Conservation (phyloP, 176 grass and related monocot genomes). For the Bonia amplexicaulis region DNA sequence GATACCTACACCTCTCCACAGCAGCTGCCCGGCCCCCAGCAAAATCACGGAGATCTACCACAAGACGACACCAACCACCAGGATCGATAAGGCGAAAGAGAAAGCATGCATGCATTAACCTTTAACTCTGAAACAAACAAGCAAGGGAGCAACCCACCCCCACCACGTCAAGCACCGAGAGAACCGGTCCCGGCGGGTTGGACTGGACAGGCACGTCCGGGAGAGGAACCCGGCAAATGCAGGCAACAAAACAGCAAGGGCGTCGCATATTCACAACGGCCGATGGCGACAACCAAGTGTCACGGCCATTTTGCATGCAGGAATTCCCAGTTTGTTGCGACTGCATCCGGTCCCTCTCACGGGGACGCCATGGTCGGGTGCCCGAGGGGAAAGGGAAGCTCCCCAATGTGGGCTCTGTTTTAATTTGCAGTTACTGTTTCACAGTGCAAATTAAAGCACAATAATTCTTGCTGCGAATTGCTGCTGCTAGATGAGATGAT, state of each 20-base stretch:
- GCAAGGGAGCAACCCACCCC: not conserved
- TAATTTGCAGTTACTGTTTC: not conserved
- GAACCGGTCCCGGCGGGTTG: not conserved
- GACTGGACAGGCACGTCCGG: not conserved
- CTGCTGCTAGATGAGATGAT: not conserved
- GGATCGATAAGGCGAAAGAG: not conserved
- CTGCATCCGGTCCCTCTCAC: constrained; percentile 38
- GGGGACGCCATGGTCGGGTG: constrained; percentile 41
- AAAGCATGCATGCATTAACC: constrained; percentile 1
- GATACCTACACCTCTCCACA: not conserved
- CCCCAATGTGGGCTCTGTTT: not conserved
- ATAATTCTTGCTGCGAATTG: too few species aligned
- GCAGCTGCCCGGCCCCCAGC: not conserved
- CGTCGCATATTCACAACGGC: not conserved
- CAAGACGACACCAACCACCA: constrained; percentile 38
- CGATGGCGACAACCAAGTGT: constrained; percentile 3
- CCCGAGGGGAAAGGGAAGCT: not conserved
- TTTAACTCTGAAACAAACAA: not conserved
- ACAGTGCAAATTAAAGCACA: not conserved
- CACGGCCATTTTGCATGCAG: not conserved
- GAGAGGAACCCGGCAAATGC: not conserved
- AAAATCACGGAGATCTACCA: constrained; percentile 15
- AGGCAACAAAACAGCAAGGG: not conserved
- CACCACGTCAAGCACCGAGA: not conserved
- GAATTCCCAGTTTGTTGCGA: constrained; percentile 20